These are phyloP conservation scores for Clathrospora elynae DNA, from an alignment of 2,329 filamentous ascomycete genomes.

Conservation along the genomic window DNA sequence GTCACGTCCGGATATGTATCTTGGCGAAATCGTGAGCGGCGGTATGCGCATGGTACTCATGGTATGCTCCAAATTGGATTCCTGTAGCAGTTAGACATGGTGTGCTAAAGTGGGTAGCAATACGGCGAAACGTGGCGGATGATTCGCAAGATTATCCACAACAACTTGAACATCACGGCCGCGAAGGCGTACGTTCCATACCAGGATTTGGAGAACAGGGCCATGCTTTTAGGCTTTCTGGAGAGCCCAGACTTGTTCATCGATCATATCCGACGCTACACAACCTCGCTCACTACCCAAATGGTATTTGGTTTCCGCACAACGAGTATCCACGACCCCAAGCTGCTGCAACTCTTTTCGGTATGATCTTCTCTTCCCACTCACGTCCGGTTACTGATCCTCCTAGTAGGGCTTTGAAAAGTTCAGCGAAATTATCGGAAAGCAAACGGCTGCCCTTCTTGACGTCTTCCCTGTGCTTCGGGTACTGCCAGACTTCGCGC, in stretches of 20 bases:
- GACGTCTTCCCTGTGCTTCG: constrained; percentile 56
- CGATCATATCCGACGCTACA: constrained; percentile 56
- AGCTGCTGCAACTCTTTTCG: constrained; percentile 21
- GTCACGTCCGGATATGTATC: constrained; percentile 47
- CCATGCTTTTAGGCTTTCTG: constrained; percentile 58
- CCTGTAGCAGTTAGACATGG: no score
- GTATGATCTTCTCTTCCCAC: constrained; percentile 1
- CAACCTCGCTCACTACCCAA: constrained; percentile 56
- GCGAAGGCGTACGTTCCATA: constrained; percentile 52
- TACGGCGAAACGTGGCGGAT: constrained; percentile 24
- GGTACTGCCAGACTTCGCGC: constrained; percentile 37
- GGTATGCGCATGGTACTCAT: constrained; percentile 19
- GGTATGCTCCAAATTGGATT: no score
- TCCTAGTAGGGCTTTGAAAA: constrained; percentile 49
- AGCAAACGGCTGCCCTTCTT: constrained; percentile 51
- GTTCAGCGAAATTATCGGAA: constrained; percentile 52
- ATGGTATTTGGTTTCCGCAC: constrained; percentile 56
- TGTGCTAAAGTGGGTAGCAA: constrained; percentile 11
- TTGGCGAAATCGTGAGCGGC: constrained; percentile 17
- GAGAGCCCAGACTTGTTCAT: constrained; percentile 51
- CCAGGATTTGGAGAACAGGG: constrained; percentile 61
- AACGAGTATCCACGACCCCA: constrained; percentile 22
- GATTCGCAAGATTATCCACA: constrained; percentile 29
- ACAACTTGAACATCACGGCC: constrained; percentile 26
- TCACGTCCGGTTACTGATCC: constrained; percentile 37